Base-by-base conservation (phyloP, 257 asterid genomes). In the Jaltomata sinuosa region DNA sequence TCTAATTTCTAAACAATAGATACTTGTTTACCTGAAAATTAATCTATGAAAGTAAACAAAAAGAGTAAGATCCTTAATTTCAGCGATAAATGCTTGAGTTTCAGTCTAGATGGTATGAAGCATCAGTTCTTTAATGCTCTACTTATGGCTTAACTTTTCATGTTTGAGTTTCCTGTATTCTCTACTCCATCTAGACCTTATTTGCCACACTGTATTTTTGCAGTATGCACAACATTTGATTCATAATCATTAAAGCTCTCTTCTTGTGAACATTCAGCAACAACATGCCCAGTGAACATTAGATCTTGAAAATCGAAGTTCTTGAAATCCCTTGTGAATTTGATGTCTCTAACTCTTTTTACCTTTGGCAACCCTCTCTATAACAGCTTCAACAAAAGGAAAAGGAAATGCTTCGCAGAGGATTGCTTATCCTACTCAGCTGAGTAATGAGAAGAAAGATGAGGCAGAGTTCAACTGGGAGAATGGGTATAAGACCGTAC, bases 381-480 rank as follows among this genome's bases (percentile, higher is more conserved):
- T 76, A 16, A 76, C 61, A 74, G 88, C 79, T 85, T 19, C 89
- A 84, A 86, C 72, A 27, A 83, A 55, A 85, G 95, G 86, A 83
- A 64, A 47, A 74, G 81, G 81, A 84, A 91, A 89, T 47, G 83
- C 78, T 61, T 88, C 91, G 52, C 91, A 88, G 62, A 80, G 84
- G 67, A 85, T 86, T 31, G 82, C 81, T 76, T 86, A 59, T 88
- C 90, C 83, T 77, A 87, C 86, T 86, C 91, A 80, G 74, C 79
- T 80, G 87, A 89, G 83, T 80, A 86, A 84, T 83, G 85, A 74
- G 83, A 89, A 86, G 85, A 88, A 86, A 86, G 84, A 69, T 25
- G 91, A 87, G 67, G 84, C 87, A 40, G 88, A 85, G 83, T 87
- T 50, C 57, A 78, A 85, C 74, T 74, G 84, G 83, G 86, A 88